These are phyloP conservation scores for Phytophthora aleatoria DNA, from an alignment of 352 stramenopile genomes.

Conservation along the genomic window DNA sequence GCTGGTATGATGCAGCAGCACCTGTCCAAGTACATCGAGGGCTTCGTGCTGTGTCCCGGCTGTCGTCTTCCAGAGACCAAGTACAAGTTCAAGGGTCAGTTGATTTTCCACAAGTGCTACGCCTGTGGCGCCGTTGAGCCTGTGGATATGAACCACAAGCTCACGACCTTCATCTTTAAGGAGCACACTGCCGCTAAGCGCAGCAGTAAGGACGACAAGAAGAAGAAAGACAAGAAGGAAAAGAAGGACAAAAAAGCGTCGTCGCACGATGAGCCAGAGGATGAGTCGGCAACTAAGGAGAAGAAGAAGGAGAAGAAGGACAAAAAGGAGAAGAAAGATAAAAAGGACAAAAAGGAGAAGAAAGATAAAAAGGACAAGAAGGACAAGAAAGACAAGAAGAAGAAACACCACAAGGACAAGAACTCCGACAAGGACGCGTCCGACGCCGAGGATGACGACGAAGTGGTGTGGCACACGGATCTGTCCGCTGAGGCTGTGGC, in stretches of 20 bases:
- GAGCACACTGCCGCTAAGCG: conserved; percentile 94
- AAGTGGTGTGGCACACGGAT: conserved; percentile 88
- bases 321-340: conserved; percentile 66
- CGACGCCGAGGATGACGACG: conserved; percentile 71
- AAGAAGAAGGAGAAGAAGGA: conserved; percentile 36
- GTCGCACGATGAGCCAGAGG: conserved; percentile 68
- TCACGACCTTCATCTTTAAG: conserved; percentile 97
- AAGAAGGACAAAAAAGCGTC: conserved; percentile 66
- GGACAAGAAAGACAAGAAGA: conserved; percentile 82
- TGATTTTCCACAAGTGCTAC: conserved; percentile 98
- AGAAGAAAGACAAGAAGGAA: conserved; percentile 83
- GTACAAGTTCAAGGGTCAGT: conserved; percentile 98
- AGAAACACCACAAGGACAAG: conserved; percentile 84
- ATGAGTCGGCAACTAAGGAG: conserved; percentile 52
- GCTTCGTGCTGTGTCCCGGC: conserved; percentile 97
- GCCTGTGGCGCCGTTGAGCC: conserved; percentile 97
- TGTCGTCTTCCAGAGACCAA: conserved; percentile 98
- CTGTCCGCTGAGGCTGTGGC: conserved; percentile 82
- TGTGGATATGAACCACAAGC: conserved; percentile 98
- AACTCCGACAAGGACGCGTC: conserved; percentile 70
- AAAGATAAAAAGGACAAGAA: conserved; percentile 83
- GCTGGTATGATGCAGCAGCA: conserved; percentile 94
- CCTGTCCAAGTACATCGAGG: conserved; percentile 98
- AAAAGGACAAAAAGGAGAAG: conserved; percentile 72
- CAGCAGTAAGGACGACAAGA: conserved; percentile 82